Evolutionary conservation across 1,139 yeast species (phyloP).

Genomic region (Sugiyamaella sp.): DNA sequence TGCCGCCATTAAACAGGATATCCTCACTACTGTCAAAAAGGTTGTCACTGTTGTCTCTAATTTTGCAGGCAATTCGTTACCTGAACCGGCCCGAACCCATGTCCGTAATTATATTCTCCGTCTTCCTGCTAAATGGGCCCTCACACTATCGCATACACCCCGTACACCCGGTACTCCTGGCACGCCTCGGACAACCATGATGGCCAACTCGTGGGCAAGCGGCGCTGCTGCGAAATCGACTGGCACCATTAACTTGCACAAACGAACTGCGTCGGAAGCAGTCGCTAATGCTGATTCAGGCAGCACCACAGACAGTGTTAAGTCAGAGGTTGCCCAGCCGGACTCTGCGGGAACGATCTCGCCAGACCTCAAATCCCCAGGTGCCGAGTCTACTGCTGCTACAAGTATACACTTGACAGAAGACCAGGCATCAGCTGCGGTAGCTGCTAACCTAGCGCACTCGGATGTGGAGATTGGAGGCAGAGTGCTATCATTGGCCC

Average conservation of each 20-base stretch:
- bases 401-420: slow-evolving; percentile 5
- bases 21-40: slow-evolving; percentile 84
- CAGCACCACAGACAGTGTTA: not conserved
- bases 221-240: not conserved
- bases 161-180: slow-evolving; percentile 22
- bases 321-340: not conserved
- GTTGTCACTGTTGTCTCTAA: slow-evolving; percentile 84
- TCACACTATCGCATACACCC: slow-evolving; percentile 33
- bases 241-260: not conserved
- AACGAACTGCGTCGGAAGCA: not conserved
- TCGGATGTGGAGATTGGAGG: slow-evolving; percentile 56
- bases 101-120: slow-evolving; percentile 78
- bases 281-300: not conserved
- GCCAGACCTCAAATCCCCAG: slow-evolving; percentile 4
- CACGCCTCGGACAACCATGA: slow-evolving; percentile 20
- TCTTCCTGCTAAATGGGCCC: slow-evolving; percentile 70
- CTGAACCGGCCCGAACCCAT: slow-evolving; percentile 83
- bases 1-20: slow-evolving; percentile 68
- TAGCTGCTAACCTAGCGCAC: slow-evolving; percentile 16
- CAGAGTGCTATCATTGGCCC: slow-evolving; percentile 76
- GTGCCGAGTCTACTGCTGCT: slow-evolving; percentile 14
- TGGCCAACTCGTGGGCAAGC: slow-evolving; percentile 2
- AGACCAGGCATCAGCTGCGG: slow-evolving; percentile 5
- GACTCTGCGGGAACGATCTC: not conserved
- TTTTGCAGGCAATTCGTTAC: slow-evolving; percentile 71